Evolutionary conservation across 805 yeast species (phyloP).

Genomic region (Wickerhamiella cacticola): DNA sequence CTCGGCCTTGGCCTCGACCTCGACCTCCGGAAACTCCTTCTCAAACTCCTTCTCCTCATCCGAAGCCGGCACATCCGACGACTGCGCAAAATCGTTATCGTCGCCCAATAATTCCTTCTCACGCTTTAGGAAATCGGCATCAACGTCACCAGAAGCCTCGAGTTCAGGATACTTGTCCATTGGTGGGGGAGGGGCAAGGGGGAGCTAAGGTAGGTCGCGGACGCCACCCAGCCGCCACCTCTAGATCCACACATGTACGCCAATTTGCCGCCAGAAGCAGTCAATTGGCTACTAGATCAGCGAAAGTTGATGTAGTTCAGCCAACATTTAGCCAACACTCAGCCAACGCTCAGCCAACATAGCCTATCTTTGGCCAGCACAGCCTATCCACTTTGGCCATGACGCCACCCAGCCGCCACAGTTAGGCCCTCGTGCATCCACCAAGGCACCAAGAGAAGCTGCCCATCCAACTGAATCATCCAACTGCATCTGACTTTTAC

Average conservation of each 20-base stretch:
- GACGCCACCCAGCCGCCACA: no score
- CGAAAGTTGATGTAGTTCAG: no score
- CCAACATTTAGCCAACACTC: no score
- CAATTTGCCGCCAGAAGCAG: no score
- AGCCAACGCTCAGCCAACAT: no score
- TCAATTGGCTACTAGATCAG: no score
- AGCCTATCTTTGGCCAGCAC: no score
- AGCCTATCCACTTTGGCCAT: no score
- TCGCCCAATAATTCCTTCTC: conserved; percentile 35
- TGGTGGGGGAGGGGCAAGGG: neutral
- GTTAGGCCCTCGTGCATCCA: no score
- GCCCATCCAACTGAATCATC: no score
- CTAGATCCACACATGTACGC: neutral
- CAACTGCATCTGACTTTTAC: no score
- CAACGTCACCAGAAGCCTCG: conserved; percentile 29
- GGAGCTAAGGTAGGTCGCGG: neutral
- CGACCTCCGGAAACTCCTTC: conserved; percentile 23
- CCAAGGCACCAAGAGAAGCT: no score
- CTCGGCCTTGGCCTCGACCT: conserved; percentile 14
- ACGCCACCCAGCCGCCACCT: neutral
- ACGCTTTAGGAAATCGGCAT: conserved; percentile 32
- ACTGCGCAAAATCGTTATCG: conserved; percentile 19
- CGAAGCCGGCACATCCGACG: conserved; percentile 13
- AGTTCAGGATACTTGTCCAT: conserved; percentile 57
- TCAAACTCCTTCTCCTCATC: conserved; percentile 19